These are phyloP conservation scores for Elsinoe arachidis DNA, from an alignment of 2,329 filamentous ascomycete genomes.

Conservation along the genomic window DNA sequence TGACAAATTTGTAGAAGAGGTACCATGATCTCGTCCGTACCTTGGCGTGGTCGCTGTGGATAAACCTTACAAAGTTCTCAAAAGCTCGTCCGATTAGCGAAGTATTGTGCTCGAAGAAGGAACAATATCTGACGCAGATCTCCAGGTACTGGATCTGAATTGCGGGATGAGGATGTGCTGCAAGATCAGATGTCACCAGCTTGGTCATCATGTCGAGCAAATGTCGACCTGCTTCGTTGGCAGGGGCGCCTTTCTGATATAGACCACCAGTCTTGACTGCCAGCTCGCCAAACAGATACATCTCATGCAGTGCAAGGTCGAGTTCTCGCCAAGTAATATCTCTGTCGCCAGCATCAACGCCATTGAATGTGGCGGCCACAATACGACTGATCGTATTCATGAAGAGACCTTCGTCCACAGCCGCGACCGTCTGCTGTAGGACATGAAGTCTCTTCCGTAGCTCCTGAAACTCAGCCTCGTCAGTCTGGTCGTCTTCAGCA, in stretches of 20 bases:
- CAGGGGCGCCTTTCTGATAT: conserved; percentile 77
- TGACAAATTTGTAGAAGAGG: conserved; percentile 85
- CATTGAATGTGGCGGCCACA: conserved; percentile 78
- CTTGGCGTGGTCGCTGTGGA: conserved; percentile 79
- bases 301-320: conserved; percentile 86
- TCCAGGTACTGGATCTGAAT: conserved; percentile 98
- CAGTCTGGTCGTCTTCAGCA: conserved; percentile 85
- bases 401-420: conserved; percentile 79
- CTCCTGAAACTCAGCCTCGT: conserved; percentile 96
- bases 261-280: conserved; percentile 81
- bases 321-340: conserved; percentile 90
- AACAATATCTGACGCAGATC: conserved; percentile 87
- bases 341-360: conserved; percentile 62
- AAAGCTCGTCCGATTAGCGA: conserved; percentile 76
- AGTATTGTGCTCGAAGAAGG: conserved; percentile 80
- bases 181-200: conserved; percentile 87
- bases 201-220: conserved; percentile 88
- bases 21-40: conserved; percentile 94
- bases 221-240: conserved; percentile 67
- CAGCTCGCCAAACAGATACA: conserved; percentile 91
- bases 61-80: conserved; percentile 82
- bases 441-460: conserved; percentile 82
- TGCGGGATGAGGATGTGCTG: conserved; percentile 78
- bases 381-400: conserved; percentile 80
- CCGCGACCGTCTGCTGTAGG: conserved; percentile 84